A percentile compares a stretch with the other conserved stretches of the same genome.
Conservation (phyloP, 2,329 filamentous ascomycete genomes). For the Ceratocystis smalleyi region DNA sequence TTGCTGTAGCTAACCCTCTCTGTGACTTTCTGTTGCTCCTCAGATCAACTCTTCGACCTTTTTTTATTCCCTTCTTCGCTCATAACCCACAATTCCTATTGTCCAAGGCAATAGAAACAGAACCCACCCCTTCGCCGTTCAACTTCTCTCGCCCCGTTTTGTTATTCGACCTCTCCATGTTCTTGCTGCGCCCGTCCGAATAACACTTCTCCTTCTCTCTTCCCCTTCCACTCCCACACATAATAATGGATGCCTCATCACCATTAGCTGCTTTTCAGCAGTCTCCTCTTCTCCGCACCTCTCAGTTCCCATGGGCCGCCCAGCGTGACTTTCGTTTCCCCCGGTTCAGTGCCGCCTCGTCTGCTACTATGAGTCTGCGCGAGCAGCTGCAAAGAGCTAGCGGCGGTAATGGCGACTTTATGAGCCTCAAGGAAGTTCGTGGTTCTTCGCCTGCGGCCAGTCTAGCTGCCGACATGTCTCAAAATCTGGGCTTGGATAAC, state of each 20-base stretch:
- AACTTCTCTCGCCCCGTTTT: neutral
- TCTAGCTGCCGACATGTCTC: slow-evolving; percentile 82
- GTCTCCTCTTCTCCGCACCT: slow-evolving; percentile 36
- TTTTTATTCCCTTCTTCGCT: neutral
- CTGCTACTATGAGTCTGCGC: slow-evolving; percentile 56
- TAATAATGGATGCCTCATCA: slow-evolving; percentile 77
- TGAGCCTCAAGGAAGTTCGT: slow-evolving; percentile 58
- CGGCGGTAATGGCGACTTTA: slow-evolving; percentile 50
- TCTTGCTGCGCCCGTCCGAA: neutral
- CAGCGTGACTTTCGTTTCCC: slow-evolving; percentile 34
- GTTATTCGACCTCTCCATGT: neutral
- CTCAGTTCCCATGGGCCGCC: slow-evolving; percentile 36
- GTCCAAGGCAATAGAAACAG: neutral
- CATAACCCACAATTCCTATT: neutral
- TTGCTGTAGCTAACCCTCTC: slow-evolving; percentile 9
- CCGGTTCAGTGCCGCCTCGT: slow-evolving; percentile 39
- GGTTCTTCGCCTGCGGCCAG: slow-evolving; percentile 85
- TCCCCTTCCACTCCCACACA: neutral
- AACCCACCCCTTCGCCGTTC: neutral
- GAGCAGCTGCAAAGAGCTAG: slow-evolving; percentile 46
- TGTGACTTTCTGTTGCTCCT: neutral
- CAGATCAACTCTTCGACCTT: neutral
- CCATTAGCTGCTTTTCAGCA: slow-evolving; percentile 85
- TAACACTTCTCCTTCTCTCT: neutral
- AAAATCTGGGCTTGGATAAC: slow-evolving; percentile 89